These are phyloP conservation scores for Stephania japonica DNA, from an alignment of 164 flowering plant species.

Conservation along the genomic window DNA sequence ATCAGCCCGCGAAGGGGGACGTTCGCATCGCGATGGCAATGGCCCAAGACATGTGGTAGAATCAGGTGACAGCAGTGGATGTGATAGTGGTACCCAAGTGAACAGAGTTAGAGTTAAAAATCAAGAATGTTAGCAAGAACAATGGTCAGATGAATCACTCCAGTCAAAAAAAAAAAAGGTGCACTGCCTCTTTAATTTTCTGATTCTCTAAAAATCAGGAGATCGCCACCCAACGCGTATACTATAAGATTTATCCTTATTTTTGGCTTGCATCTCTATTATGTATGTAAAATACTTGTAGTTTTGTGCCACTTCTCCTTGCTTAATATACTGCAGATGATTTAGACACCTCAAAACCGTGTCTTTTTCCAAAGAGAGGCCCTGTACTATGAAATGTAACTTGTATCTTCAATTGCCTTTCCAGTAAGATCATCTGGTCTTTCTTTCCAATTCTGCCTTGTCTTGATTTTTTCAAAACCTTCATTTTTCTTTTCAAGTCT, in stretches of 20 bases:
- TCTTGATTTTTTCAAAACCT: conserved; percentile 1
- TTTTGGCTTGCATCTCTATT: neutral
- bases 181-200: neutral
- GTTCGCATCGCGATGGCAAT: conserved; percentile 28
- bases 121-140: conserved; percentile 32
- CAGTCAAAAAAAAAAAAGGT: conserved; percentile 7
- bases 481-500: neutral
- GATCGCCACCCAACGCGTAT: neutral
- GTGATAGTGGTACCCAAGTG: conserved; percentile 50
- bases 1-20: conserved; percentile 39
- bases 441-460: neutral
- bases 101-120: conserved; percentile 32
- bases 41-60: conserved; percentile 34
- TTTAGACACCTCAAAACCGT: neutral
- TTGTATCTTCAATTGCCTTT: conserved; percentile 8
- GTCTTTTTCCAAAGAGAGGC: neutral
- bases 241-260: neutral
- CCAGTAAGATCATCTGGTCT: neutral
- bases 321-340: neutral
- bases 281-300: neutral
- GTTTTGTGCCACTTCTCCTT: conserved; percentile 4
- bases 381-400: neutral
- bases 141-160: neutral
- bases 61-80: conserved; percentile 80
- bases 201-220: neutral